Conservation (phyloP, 225 moss, liverwort and hornwort genomes). For the Takakia lepidozioides region DNA sequence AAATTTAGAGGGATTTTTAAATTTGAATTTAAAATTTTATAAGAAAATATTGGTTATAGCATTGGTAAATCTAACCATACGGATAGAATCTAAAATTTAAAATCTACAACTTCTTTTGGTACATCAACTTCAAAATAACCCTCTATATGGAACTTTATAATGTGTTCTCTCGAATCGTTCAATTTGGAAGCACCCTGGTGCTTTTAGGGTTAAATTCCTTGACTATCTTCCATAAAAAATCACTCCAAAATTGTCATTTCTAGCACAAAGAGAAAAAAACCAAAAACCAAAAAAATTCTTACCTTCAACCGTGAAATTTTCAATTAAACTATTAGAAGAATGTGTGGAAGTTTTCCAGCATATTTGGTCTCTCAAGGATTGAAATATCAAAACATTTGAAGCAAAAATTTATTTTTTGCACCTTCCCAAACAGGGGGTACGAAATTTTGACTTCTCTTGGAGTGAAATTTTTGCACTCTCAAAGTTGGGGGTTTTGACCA, state of each 20-base stretch:
- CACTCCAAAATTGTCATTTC: conserved; percentile 4
- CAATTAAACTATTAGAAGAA: not conserved
- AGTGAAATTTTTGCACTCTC: not conserved
- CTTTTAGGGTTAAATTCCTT: conserved; percentile 1
- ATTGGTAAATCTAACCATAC: conserved; percentile 1
- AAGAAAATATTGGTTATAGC: conserved; percentile 1
- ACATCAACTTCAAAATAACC: not conserved
- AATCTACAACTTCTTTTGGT: too few species aligned
- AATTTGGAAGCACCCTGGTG: too few species aligned
- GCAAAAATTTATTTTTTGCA: not conserved
- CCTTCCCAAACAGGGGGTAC: not conserved
- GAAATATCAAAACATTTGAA: not conserved
- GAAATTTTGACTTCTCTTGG: not conserved
- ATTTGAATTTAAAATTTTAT: not conserved
- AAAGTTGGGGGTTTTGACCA: not conserved
- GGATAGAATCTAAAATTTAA: conserved; percentile 1
- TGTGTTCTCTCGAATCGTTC: too few species aligned
- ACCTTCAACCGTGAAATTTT: not conserved
- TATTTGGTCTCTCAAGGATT: not conserved
- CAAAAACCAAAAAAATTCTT: not conserved
- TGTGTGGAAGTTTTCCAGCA: not conserved
- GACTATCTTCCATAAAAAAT: not conserved
- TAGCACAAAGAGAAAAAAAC: not conserved
- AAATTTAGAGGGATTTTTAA: conserved; percentile 2
- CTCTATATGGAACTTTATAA: too few species aligned